phyloP scores from a whole-genome alignment of 306 rosid genomes.

The Pueraria montana region DNA sequence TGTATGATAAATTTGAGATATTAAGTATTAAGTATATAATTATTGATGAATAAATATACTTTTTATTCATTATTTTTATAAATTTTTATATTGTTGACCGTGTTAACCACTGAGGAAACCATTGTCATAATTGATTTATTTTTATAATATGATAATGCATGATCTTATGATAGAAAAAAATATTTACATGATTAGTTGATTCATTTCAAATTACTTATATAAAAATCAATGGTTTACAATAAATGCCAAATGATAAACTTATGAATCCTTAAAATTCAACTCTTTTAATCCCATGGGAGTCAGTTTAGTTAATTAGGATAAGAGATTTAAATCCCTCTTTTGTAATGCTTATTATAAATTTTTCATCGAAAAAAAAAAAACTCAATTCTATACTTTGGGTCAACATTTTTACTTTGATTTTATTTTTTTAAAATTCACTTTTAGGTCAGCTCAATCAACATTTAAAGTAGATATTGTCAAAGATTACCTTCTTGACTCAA shows the following conservation, averaged over 20 bases:
- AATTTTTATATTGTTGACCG: background rate
- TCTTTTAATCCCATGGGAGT: background rate
- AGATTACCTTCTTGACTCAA: background rate
- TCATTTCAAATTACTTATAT: background rate
- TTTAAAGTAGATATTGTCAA: slow-evolving; percentile 1
- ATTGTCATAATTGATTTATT: background rate
- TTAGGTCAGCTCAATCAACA: background rate
- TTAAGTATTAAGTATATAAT: background rate
- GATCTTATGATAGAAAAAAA: background rate
- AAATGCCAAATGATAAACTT: no score
- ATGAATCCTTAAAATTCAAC: no score
- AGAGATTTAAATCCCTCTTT: no score
- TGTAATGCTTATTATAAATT: no score
- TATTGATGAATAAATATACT: background rate
- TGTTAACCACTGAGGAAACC: background rate
- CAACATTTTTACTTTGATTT: no score
- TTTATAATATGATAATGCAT: background rate
- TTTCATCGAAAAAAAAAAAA: no score
- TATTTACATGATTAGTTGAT: background rate
- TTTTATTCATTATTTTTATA: background rate
- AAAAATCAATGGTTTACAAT: background rate
- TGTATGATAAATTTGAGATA: background rate
- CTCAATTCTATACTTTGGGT: no score
- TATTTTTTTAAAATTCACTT: no score
- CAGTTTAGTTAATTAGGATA: background rate